Evolutionary conservation across 169 alveolate species (phyloP).

Genomic region (Plasmodium coatneyi): DNA sequence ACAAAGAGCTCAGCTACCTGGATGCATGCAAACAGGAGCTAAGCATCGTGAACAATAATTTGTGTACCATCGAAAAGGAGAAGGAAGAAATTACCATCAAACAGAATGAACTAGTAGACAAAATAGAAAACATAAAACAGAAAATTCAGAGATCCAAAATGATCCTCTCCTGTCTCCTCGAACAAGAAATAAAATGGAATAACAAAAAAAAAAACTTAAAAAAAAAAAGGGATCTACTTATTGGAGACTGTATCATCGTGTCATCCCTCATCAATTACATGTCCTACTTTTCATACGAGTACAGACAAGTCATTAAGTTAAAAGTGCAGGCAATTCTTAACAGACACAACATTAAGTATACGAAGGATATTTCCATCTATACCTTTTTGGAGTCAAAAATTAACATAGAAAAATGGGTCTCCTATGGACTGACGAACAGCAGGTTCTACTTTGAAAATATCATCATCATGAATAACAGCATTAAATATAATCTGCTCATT

Average conservation of each 20-base stretch:
- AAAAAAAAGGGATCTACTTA: slow-evolving; percentile 53
- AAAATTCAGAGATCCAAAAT: slow-evolving; percentile 58
- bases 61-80: slow-evolving; percentile 37
- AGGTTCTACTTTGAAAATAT: slow-evolving; percentile 60
- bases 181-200: slow-evolving; percentile 68
- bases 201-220: slow-evolving; percentile 30
- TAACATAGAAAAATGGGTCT: slow-evolving; percentile 64
- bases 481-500: slow-evolving; percentile 52
- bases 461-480: slow-evolving; percentile 67
- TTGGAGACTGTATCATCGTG: slow-evolving; percentile 60
- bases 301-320: slow-evolving; percentile 33
- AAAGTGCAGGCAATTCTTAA: slow-evolving; percentile 26
- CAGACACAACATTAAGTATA: not conserved
- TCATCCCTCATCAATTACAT: slow-evolving; percentile 48
- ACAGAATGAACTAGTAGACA: slow-evolving; percentile 25
- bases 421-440: slow-evolving; percentile 67
- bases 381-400: slow-evolving; percentile 54
- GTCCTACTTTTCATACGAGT: slow-evolving; percentile 66
- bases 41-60: slow-evolving; percentile 17
- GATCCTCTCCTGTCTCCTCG: slow-evolving; percentile 33
- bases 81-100: slow-evolving; percentile 48
- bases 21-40: slow-evolving; percentile 40
- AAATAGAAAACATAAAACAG: slow-evolving; percentile 69
- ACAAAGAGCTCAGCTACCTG: slow-evolving; percentile 41
- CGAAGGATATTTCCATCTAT: slow-evolving; percentile 28